Evolutionary conservation across 768 basidiomycete genomes (phyloP).

Genomic region (Pleurotus platypus): DNA sequence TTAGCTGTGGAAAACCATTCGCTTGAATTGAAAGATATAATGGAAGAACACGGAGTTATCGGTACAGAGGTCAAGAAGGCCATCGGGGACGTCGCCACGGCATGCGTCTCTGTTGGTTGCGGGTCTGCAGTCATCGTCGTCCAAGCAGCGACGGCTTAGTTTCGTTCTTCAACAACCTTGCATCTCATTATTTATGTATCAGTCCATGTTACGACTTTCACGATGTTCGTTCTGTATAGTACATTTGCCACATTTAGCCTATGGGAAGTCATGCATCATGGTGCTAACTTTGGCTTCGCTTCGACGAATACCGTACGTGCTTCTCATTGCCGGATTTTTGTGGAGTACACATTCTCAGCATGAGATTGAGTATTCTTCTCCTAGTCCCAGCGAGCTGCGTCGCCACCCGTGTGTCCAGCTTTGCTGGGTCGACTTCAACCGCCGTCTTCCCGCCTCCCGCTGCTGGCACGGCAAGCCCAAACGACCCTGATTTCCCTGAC

Average conservation of each 20-base stretch:
- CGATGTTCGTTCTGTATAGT: no score
- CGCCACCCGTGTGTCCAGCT: slow-evolving; percentile 26
- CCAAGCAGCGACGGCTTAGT: slow-evolving; percentile 41
- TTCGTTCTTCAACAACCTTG: no score
- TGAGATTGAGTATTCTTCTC: neutral
- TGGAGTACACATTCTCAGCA: neutral
- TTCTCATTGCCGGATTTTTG: no score
- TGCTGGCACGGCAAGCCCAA: slow-evolving; percentile 27
- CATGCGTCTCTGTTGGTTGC: slow-evolving; percentile 62
- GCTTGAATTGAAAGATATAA: slow-evolving; percentile 63
- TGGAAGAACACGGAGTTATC: slow-evolving; percentile 52
- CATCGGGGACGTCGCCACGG: slow-evolving; percentile 80
- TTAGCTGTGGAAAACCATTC: slow-evolving; percentile 70
- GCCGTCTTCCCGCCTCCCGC: slow-evolving; percentile 39
- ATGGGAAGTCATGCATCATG: no score
- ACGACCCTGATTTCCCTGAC: slow-evolving; percentile 36
- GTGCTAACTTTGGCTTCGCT: no score
- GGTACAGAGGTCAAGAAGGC: slow-evolving; percentile 73
- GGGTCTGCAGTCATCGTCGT: slow-evolving; percentile 64
- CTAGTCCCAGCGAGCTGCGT: neutral
- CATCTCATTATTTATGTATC: no score
- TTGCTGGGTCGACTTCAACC: slow-evolving; percentile 38
- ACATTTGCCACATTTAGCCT: no score
- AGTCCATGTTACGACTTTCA: no score
- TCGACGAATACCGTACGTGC: no score